A percentile compares a stretch with the other conserved stretches of the same genome.
Conservation (phyloP, 2,329 filamentous ascomycete genomes). For the Fragosphaeria purpurea region DNA sequence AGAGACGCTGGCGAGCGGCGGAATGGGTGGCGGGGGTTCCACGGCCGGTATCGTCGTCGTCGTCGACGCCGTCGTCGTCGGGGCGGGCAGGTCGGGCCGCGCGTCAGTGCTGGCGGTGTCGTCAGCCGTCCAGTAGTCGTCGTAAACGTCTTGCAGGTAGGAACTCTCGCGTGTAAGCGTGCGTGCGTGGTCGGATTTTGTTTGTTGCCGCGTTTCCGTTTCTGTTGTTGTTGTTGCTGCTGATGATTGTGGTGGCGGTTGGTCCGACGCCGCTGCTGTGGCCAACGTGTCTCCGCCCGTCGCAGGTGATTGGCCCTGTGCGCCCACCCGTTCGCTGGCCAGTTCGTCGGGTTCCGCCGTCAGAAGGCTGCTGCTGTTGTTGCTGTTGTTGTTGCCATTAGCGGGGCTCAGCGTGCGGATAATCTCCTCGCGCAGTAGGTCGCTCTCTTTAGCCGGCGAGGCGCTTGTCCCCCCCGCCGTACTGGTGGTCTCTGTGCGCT, state of each 20-base stretch:
- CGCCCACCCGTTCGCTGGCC: too few relatives aligned
- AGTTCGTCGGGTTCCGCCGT: too few relatives aligned
- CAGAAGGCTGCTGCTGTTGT: too few relatives aligned
- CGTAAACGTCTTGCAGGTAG: slow-evolving; percentile 56
- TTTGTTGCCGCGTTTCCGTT: not conserved
- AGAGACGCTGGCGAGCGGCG: not conserved
- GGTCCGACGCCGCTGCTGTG: too few relatives aligned
- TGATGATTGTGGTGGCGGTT: too few relatives aligned
- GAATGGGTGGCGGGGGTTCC: slow-evolving; percentile 1
- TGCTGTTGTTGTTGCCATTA: slow-evolving; percentile 12
- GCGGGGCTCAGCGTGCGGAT: slow-evolving; percentile 55
- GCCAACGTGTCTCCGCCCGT: too few relatives aligned
- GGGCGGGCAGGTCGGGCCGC: not conserved
- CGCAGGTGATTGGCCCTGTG: too few relatives aligned
- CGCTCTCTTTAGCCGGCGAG: slow-evolving; percentile 56
- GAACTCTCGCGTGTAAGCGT: slow-evolving; percentile 41
- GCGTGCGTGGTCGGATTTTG: not conserved
- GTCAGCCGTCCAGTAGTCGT: slow-evolving; percentile 53
- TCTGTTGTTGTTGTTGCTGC: slow-evolving; percentile 14
- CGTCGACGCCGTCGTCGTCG: not conserved
- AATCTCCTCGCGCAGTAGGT: slow-evolving; percentile 64
- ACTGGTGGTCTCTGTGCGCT: slow-evolving; percentile 35
- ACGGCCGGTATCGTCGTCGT: not conserved
- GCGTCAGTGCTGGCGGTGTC: slow-evolving; percentile 21
- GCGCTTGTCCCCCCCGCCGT: slow-evolving; percentile 27